Evolutionary conservation across 768 basidiomycete species (phyloP), one percentile per base, ranked within the genome.

Genomic region (Grammothele lineata): DNA sequence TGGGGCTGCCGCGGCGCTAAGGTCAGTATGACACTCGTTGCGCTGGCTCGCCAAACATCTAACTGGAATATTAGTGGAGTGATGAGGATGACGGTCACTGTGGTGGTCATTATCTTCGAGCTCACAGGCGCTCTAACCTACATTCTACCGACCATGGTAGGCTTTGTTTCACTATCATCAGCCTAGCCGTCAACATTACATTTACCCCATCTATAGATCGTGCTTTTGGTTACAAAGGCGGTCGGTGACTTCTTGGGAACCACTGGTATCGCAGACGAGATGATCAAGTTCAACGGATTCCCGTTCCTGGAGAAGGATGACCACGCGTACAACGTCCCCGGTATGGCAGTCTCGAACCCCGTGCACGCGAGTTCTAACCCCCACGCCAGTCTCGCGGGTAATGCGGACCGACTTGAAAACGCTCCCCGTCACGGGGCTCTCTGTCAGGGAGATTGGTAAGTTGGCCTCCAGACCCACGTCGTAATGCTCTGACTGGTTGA

Each of bases 41-140:
- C n/a, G n/a, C n/a, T n/a, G n/a, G n/a, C n/a, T n/a, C n/a, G n/a
- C n/a, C n/a, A n/a, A n/a, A n/a, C n/a, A n/a, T n/a, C n/a, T n/a
- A n/a, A n/a, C n/a, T n/a, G n/a, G 9, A 38, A 37, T 32, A 6
- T 8, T 59, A 95, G 96, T 45, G 95, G 96, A 26, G 83, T 98
- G 43, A 99, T 97, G 79, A 80, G 94, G 57, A 89, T 98, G 48
- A 99, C 96, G 0, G 92, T 98, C 22, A 92, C 94, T 0, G 93
- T 99, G 5, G 96, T 98, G 7, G 96, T 98, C 27, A 94, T 99
- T 66, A 98, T 99, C 93, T 98, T 97, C 63, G 95, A 98, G 60
- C 75, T 99, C 17, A 99, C 96, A 3, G 96, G 96, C 11, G 95
- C 96, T 5, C 66, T 98, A 59, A 97, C 92, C 17, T 98, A 99